Evolutionary conservation across 2,329 filamentous ascomycete genomes (phyloP), one percentile per base, ranked within the genome.

Genomic region (Coniochaeta prunicola): DNA sequence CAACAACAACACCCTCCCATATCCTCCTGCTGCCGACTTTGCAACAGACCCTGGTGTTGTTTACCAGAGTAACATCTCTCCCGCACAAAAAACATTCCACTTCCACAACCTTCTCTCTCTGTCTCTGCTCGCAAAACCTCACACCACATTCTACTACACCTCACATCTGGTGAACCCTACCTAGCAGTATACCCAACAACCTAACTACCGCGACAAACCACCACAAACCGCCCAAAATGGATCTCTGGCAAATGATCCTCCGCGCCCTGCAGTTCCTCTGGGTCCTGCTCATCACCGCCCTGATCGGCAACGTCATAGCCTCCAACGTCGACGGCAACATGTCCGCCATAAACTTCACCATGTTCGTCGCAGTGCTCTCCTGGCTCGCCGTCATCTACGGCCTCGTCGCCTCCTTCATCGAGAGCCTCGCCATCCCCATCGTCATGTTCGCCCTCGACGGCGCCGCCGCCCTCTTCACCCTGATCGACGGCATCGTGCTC

Each of bases 401-500:
- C 59, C 73, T 89, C 3, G 78, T 77, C 7, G 77, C 81, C 3
- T 72, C 78, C 28, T 74, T 88, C 66, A 73, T 85, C 63, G 78
- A 83, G 55, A 59, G 63, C 53, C 57, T 69, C 56, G 50, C 59
- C 19, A 63, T 83, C 56, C 80, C 81, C 30, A 68, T 85, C 17
- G 70, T 83, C 56, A 72, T 83, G 59, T 69, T 87, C 34, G 76
- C 72, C 15, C 71, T 88, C 55, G 88, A 91, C 71, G 75, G 68
- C 13, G 66, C 85, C 33, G 83, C 85, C 57, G 77, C 81, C 2
- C 70, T 92, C 58, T 89, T 92, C 77, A 87, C 83, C 64, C 84
- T 92, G 67, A 86, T 90, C 70, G 82, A 77, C 59, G 88, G 82
- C 62, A 79, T 92, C 60, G 88, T 90, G 10, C 79, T 90, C 45